Evolutionary conservation across 208 protist species (phyloP), one percentile per base, ranked within the genome.

Genomic region (Entamoeba dispar): DNA sequence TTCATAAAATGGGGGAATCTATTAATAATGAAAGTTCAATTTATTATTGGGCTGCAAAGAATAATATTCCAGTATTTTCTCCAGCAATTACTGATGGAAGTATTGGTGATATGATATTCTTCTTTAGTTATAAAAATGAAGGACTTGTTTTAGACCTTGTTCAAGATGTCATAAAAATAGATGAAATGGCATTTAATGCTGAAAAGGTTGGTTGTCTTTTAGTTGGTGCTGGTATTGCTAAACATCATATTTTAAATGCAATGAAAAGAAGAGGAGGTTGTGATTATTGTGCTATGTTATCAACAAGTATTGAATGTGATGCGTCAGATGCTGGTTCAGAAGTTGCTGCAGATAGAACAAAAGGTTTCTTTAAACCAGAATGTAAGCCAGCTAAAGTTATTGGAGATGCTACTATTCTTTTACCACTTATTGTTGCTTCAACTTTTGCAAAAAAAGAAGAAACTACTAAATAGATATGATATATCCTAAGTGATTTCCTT

Each of bases 71-170:
- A 19, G 96, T 99, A n/a, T 99, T 98, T 96, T 99, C 97, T 49
- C 98, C 98, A 7, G 98, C 98, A 0, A 91, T 99, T 14, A 99
- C 98, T 43, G 98, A 99, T 93, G 96, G 96, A 10, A 98, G 97
- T 8, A 98, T 99, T 93, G 98, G 99, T 34, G 99, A 99, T 95
- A 99, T 99, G 98, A 97, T 99, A 73, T 99, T 98, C 95, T 99
- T 99, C 95, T 98, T 99, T 96, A 98, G 97, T n/a, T 99, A 97
- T 91, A 97, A 97, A 5, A 96, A 98, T 17, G 98, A 98, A 47
- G 98, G 98, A 8, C 96, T 99, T 22, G 95, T 98, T 0, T 93
- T 99, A 1, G 98, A 99, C 95, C 95, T 98, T 5, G 94, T 98
- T 7, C 92, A 94, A 49, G 98, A 99, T 95, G 98, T 99, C 92